These are phyloP conservation scores for Coemansia sp. DNA, from an alignment of 192 early-diverging fungal genomes.

Conservation along the genomic window DNA sequence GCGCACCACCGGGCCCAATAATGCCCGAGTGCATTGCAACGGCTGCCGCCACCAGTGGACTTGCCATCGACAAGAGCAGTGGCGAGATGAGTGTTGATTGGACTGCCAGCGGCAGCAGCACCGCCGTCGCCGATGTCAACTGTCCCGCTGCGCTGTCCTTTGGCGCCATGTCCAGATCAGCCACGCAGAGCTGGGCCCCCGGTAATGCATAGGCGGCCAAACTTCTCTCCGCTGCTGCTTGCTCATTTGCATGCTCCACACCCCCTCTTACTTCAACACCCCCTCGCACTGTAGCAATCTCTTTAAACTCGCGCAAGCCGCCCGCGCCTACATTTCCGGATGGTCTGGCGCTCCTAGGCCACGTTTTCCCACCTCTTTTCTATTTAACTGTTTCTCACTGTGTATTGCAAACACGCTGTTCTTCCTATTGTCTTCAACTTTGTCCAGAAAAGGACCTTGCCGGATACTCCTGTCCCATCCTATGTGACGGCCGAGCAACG, in stretches of 20 bases:
- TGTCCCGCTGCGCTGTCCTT: background rate
- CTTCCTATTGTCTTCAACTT: background rate
- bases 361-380: no score
- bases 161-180: background rate
- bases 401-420: background rate
- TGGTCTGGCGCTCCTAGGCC: no score
- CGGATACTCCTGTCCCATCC: no score
- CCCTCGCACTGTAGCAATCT: slow-evolving; percentile 6
- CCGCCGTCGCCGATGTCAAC: background rate
- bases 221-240: background rate
- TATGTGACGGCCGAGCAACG: no score
- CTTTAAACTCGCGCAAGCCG: background rate
- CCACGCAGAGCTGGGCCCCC: background rate
- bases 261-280: background rate
- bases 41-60: background rate
- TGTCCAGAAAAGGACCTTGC: background rate
- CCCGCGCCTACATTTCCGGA: no score
- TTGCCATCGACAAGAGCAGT: background rate
- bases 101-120: background rate
- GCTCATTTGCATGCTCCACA: background rate
- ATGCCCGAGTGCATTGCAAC: background rate
- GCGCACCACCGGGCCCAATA: background rate
- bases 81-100: slow-evolving; percentile 2
- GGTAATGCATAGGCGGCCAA: background rate
- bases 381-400: no score